phyloP scores from a whole-genome alignment of 2,329 filamentous ascomycete species.

The Sarocladiaceae sp. region DNA sequence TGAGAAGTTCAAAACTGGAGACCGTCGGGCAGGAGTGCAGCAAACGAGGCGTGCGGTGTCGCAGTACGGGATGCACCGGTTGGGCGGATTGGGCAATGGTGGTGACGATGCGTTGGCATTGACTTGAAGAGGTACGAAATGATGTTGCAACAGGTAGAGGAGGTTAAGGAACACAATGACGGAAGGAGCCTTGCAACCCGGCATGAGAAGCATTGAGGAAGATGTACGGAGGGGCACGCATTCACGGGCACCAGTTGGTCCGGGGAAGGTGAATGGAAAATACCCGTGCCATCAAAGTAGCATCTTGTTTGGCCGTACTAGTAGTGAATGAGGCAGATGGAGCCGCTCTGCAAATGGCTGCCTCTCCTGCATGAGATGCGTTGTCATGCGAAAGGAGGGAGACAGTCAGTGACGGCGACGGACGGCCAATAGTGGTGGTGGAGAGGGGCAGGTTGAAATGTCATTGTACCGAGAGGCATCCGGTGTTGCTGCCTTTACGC shows the following conservation, averaged over 20 bases:
- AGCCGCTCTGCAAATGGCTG: not conserved
- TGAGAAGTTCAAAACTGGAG: slow-evolving; percentile 21
- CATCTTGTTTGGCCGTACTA: not conserved
- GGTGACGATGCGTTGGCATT: slow-evolving; percentile 49
- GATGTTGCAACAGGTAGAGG: slow-evolving; percentile 23
- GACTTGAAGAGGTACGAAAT: slow-evolving; percentile 20
- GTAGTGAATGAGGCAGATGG: not conserved
- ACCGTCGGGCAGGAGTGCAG: slow-evolving; percentile 17
- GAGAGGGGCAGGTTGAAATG: not conserved
- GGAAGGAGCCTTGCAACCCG: too few relatives aligned
- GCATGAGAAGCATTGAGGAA: too few relatives aligned
- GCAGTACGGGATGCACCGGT: slow-evolving; percentile 1
- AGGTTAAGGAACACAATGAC: too few relatives aligned
- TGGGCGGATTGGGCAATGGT: slow-evolving; percentile 5
- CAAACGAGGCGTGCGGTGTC: slow-evolving; percentile 19
- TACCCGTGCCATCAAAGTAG: not conserved
- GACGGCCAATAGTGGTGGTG: not conserved
- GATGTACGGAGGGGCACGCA: too few relatives aligned
- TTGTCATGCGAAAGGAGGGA: not conserved
- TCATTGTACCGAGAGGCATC: not conserved
- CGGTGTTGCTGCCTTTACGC: too few relatives aligned
- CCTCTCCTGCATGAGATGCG: not conserved
- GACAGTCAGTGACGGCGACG: not conserved
- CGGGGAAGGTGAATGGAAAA: not conserved
- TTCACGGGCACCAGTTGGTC: too few relatives aligned